Percentiles rank a stretch among this genome's conserved stretches.
Evolutionary conservation across 2,329 filamentous ascomycete species (phyloP).

Genomic region (Colletotrichum lentis): DNA sequence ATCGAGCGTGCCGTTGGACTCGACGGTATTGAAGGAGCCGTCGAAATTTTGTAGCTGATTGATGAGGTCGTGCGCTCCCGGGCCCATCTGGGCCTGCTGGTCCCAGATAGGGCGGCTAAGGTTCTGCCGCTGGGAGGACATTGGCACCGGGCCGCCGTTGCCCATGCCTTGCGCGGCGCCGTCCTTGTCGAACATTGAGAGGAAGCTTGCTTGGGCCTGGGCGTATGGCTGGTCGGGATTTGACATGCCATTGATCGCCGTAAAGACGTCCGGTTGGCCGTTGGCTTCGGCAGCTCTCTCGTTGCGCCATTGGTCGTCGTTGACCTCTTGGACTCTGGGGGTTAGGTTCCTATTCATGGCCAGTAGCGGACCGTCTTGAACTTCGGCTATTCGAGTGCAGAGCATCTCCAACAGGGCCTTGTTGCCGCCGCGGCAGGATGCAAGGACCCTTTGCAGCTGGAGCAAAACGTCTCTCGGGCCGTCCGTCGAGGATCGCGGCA

Average conservation of each 20-base stretch:
- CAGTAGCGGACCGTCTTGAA: slow-evolving; percentile 26
- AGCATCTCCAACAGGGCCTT: slow-evolving; percentile 50
- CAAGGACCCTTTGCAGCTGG: slow-evolving; percentile 51
- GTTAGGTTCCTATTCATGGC: slow-evolving; percentile 13
- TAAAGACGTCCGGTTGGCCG: slow-evolving; percentile 10
- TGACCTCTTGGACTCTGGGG: slow-evolving; percentile 32
- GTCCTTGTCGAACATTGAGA: slow-evolving; percentile 24
- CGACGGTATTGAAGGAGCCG: slow-evolving; percentile 30
- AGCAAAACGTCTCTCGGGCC: slow-evolving; percentile 48
- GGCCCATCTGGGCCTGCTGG: slow-evolving; percentile 9
- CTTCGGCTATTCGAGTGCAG: slow-evolving; percentile 35
- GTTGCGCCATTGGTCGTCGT: slow-evolving; percentile 30
- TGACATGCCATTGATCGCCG: background rate
- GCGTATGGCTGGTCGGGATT: slow-evolving; percentile 1
- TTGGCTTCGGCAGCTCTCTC: background rate
- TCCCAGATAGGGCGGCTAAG: slow-evolving; percentile 22
- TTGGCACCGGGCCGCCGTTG: background rate
- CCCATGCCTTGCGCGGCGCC: background rate
- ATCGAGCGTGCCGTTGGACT: slow-evolving; percentile 31
- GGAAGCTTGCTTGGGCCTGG: slow-evolving; percentile 23
- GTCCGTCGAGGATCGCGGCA: slow-evolving; percentile 25
- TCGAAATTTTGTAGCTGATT: slow-evolving; percentile 31
- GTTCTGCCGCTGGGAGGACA: slow-evolving; percentile 15
- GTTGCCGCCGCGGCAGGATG: slow-evolving; percentile 55
- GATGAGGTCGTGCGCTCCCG: slow-evolving; percentile 26